Percentiles rank a stretch among this genome's conserved stretches.
phyloP scores from a whole-genome alignment of 305 asterid species.

The Caryopteris hybrid region DNA sequence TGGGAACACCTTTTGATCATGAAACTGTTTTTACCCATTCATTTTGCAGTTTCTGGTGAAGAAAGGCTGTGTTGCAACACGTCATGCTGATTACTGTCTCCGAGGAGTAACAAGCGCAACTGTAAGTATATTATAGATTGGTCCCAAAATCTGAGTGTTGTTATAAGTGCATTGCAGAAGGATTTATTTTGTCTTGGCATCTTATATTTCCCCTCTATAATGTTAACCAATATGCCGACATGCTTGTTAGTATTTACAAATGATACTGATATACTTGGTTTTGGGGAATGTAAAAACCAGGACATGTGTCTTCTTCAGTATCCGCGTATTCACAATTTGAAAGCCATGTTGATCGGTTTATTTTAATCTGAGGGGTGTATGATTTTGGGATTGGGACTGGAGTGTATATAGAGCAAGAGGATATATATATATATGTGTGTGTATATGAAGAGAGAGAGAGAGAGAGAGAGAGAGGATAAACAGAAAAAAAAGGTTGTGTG shows the following conservation, averaged over 20 bases:
- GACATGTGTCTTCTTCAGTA: not conserved
- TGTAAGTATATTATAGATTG: conserved; percentile 41
- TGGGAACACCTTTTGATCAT: not conserved
- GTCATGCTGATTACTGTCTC: conserved; percentile 89
- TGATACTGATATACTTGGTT: not conserved
- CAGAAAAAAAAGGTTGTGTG: too few species aligned
- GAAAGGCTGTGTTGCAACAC: conserved; percentile 70
- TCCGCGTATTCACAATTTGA: too few species aligned
- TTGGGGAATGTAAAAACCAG: not conserved
- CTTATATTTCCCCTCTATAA: not conserved
- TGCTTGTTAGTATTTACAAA: not conserved
- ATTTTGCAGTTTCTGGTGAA: conserved; percentile 74
- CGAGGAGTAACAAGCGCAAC: conserved; percentile 85
- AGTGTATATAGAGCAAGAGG: too few species aligned
- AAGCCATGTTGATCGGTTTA: too few species aligned
- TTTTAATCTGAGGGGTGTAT: too few species aligned
- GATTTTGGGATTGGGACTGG: too few species aligned
- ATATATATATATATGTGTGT: too few species aligned
- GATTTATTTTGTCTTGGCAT: not conserved
- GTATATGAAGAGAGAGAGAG: too few species aligned
- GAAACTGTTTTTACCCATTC: not conserved
- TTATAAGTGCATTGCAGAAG: not conserved
- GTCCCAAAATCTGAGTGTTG: not conserved
- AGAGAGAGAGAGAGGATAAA: too few species aligned
- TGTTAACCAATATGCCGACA: not conserved